A percentile compares a stretch with the other conserved stretches of the same genome.
phyloP scores from a whole-genome alignment of 352 stramenopile genomes.

The Globisporangium sylvaticum region DNA sequence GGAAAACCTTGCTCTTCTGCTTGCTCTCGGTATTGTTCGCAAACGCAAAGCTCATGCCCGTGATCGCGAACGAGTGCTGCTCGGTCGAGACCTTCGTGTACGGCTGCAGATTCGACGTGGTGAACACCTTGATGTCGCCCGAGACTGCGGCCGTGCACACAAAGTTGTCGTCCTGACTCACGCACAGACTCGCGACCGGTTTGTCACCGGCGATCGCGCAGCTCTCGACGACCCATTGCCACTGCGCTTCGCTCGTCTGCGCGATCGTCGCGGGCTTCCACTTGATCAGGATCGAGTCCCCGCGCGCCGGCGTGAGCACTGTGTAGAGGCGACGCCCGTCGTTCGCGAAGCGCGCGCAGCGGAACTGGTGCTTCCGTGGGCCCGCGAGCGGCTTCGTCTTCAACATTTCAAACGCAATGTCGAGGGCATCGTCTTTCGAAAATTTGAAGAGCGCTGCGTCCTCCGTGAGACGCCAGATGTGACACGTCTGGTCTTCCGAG shows the following conservation, averaged over 20 bases:
- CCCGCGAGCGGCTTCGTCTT: constrained; percentile 36
- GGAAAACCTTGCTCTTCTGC: constrained; percentile 16
- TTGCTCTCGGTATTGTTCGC: constrained; percentile 14
- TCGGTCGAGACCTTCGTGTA: constrained; percentile 53
- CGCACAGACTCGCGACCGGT: constrained; percentile 70
- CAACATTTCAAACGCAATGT: constrained; percentile 53
- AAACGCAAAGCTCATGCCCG: constrained; percentile 69
- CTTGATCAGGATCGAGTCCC: constrained; percentile 78
- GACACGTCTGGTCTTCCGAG: constrained; percentile 74
- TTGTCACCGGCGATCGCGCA: constrained; percentile 58
- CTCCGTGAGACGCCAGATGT: constrained; percentile 78
- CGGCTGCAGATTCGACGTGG: constrained; percentile 34
- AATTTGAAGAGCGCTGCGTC: constrained; percentile 56
- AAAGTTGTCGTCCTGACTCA: constrained; percentile 70
- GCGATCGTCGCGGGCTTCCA: constrained; percentile 68
- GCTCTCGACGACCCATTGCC: constrained; percentile 58
- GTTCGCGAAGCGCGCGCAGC: constrained; percentile 72
- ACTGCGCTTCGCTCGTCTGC: constrained; percentile 67
- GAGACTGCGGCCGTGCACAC: constrained; percentile 68
- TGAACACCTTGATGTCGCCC: constrained; percentile 69
- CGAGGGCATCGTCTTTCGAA: constrained; percentile 74
- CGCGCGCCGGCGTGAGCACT: constrained; percentile 65
- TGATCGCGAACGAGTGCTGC: constrained; percentile 81
- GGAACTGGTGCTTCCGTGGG: constrained; percentile 72
- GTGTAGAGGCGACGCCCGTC: constrained; percentile 67